Percentiles rank a stretch among this genome's conserved stretches.
These are phyloP conservation scores for Arthrinium phaeospermum DNA, from an alignment of 2,329 filamentous ascomycete species.

Conservation along the genomic window DNA sequence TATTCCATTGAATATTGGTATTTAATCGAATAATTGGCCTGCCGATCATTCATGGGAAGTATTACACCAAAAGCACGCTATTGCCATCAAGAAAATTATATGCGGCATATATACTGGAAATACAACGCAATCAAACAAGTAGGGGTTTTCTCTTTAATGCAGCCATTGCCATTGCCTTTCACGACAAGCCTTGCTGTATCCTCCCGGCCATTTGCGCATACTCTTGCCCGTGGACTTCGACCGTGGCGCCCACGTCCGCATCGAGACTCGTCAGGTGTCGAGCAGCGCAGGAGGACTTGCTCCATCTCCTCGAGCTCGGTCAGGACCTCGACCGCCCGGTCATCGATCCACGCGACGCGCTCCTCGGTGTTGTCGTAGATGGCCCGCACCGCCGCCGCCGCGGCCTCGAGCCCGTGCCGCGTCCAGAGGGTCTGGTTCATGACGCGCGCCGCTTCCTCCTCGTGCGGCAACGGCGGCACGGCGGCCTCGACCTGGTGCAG, in stretches of 20 bases:
- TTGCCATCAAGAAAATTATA: background rate
- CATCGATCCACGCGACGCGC: background rate
- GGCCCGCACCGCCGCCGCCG: background rate
- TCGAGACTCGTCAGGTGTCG: background rate
- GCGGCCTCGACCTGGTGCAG: slow-evolving; percentile 3
- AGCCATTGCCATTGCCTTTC: background rate
- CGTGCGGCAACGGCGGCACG: background rate
- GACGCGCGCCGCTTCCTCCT: background rate
- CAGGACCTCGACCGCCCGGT: background rate
- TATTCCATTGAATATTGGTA: too few relatives aligned
- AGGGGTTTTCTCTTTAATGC: background rate
- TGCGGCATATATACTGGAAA: background rate
- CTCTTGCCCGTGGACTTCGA: background rate
- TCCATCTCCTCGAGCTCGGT: background rate
- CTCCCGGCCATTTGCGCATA: background rate
- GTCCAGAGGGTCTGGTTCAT: background rate
- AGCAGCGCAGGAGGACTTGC: background rate
- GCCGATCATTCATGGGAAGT: too few relatives aligned
- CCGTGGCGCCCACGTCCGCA: background rate
- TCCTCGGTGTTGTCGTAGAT: background rate
- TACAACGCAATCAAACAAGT: background rate
- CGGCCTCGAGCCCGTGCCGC: background rate
- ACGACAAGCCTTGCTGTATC: background rate
- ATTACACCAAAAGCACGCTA: too few relatives aligned
- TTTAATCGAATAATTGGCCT: too few relatives aligned